These are phyloP conservation scores for Brettanomyces anomalus DNA, from an alignment of 805 yeast genomes.

Conservation along the genomic window DNA sequence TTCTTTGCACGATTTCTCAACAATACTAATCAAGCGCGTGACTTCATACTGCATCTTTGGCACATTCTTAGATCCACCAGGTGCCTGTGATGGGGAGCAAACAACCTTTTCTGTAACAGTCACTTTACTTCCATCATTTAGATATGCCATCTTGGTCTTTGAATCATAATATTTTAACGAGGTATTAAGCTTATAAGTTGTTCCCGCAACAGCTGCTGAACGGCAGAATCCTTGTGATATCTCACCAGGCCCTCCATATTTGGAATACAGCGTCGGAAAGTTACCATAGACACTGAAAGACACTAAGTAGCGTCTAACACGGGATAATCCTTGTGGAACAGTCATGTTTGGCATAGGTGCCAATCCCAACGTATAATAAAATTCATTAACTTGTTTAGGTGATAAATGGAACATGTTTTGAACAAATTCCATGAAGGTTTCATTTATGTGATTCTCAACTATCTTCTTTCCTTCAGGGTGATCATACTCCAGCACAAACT, in stretches of 20 bases:
- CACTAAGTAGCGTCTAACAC: conserved; percentile 73
- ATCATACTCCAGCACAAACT: conserved; percentile 73
- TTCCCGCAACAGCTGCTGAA: conserved; percentile 96
- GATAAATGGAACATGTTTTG: conserved; percentile 60
- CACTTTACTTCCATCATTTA: conserved; percentile 68
- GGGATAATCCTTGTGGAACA: conserved; percentile 67
- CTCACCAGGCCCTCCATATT: conserved; percentile 95
- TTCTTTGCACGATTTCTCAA: conserved; percentile 77
- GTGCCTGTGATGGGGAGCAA: conserved; percentile 62
- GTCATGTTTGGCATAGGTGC: conserved; percentile 50
- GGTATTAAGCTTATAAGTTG: conserved; percentile 81
- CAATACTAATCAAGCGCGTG: conserved; percentile 73
- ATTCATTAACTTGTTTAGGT: conserved; percentile 68
- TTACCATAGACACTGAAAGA: conserved; percentile 90
- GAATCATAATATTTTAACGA: conserved; percentile 58
- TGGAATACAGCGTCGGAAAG: conserved; percentile 86
- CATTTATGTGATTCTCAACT: conserved; percentile 47
- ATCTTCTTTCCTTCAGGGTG: conserved; percentile 30
- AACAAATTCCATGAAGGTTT: conserved; percentile 53
- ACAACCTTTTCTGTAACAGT: conserved; percentile 73
- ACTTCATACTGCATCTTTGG: conserved; percentile 44
- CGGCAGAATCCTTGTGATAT: conserved; percentile 94
- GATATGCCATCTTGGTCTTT: conserved; percentile 53
- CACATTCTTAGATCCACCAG: conserved; percentile 31
- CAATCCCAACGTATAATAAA: conserved; percentile 80